phyloP scores from a whole-genome alignment of 2,329 filamentous ascomycete genomes.

The Mycosphaerella sp. region DNA sequence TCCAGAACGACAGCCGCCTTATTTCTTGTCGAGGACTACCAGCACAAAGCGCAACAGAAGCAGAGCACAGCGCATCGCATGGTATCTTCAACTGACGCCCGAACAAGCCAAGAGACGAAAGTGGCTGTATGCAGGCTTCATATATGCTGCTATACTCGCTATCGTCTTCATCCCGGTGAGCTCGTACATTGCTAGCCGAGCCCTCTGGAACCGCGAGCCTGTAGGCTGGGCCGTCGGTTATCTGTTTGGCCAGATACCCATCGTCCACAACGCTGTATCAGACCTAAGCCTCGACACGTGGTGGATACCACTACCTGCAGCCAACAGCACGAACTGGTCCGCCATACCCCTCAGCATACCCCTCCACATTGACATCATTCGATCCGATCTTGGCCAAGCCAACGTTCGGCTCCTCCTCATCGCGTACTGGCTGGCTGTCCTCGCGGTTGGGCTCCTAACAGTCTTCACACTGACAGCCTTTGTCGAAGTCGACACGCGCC shows the following conservation, averaged over 20 bases:
- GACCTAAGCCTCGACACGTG: conserved; percentile 64
- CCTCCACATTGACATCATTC: conserved; percentile 58
- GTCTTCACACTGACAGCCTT: conserved; percentile 74
- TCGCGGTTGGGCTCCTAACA: conserved; percentile 64
- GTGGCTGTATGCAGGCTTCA: conserved; percentile 75
- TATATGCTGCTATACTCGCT: conserved; percentile 61
- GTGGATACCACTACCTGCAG: conserved; percentile 73
- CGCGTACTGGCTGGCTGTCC: conserved; percentile 65
- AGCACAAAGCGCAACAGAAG: conserved; percentile 26
- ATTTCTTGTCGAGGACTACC: conserved; percentile 1
- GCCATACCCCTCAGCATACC: conserved; percentile 19
- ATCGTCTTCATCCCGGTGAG: conserved; percentile 68
- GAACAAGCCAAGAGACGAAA: conserved; percentile 70
- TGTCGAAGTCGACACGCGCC: conserved; percentile 88
- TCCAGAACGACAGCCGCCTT: conserved; percentile 17
- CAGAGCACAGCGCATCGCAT: conserved; percentile 62
- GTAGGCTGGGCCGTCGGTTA: conserved; percentile 92
- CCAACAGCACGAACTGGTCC: conserved; percentile 22
- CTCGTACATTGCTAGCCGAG: conserved; percentile 59
- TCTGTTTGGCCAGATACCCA: conserved; percentile 69
- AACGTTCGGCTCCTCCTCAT: conserved; percentile 74
- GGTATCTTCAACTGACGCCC: conserved; percentile 74
- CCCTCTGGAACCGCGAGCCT: conserved; percentile 68
- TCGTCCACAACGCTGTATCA: conserved; percentile 66
- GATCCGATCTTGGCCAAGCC: conserved; percentile 61